Base-by-base conservation (phyloP, 495 filamentous ascomycete species). In the Aspergillus avenaceus region DNA sequence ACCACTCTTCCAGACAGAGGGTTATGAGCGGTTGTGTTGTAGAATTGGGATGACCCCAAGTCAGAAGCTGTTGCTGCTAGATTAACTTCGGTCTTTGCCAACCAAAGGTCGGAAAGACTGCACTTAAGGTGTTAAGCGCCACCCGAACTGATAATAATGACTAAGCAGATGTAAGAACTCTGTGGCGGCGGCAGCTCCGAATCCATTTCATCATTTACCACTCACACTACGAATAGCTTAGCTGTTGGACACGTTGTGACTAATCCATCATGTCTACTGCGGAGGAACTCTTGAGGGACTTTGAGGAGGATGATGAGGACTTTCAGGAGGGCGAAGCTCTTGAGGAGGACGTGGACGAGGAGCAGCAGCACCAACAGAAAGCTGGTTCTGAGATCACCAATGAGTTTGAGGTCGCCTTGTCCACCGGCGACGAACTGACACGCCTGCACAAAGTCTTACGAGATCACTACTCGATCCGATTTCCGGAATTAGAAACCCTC, bases 401-500 rank as follows among this genome's bases (percentile, higher is more conserved):
- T 54, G 95, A 97, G 66, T 96, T 97, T 55, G 92, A 90, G 53
- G 88, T 95, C 27, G 91, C 95, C 16, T 89, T 92, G 11, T 84
- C 82, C 44, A 97, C 96, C 45, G 90, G 93, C 49, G 87, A 87
- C 59, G 91, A 97, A 66, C 87, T 97, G 41, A 87, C 86, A 8
- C 84, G 91, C 11, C 87, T 97, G 47, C 95, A 97, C 74, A 97
- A 97, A 75, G 90, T 86, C 61, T 86, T 97, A 50, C 80, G 91
- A 56, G 93, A 98, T 58, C 90, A 97, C 69, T 98, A 97, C 70
- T 95, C 91, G 13, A 78, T 86, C 31, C 83, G 93, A 54, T 97
- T 97, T 57, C 92, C 92, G 5, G 92, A 97, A 69, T 80, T 98
- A n/a, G 93, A 97, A 69, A 91, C 87, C 14, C 81, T 98, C 29